Percentiles rank a stretch among this genome's conserved stretches.
Conservation (phyloP, 1,139 yeast species). For the Yamadazyma siamensis region DNA sequence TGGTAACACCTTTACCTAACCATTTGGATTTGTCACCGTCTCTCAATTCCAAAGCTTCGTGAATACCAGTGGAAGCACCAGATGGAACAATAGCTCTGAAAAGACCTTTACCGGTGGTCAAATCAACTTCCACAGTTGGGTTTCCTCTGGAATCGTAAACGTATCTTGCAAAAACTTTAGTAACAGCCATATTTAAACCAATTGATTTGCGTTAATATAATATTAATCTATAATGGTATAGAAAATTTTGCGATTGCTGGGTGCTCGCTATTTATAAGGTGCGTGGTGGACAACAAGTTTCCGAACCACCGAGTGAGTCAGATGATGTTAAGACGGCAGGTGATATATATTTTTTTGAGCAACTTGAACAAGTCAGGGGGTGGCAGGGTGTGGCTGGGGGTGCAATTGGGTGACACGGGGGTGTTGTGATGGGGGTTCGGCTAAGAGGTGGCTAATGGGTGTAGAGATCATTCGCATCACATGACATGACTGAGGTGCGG, state of each 20-base stretch:
- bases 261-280: slow-evolving; percentile 3
- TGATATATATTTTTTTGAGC: background rate
- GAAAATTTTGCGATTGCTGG: slow-evolving; percentile 1
- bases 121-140: slow-evolving; percentile 95
- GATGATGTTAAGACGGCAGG: slow-evolving; percentile 1
- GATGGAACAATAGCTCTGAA: slow-evolving; percentile 96
- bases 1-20: slow-evolving; percentile 93
- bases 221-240: too few species aligned
- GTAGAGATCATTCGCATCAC: slow-evolving; percentile 1
- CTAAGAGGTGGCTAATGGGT: too few species aligned
- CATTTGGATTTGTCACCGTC: slow-evolving; percentile 92
- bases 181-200: slow-evolving; percentile 26
- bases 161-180: slow-evolving; percentile 80
- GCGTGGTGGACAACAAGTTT: slow-evolving; percentile 9
- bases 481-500: slow-evolving; percentile 1
- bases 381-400: too few species aligned
- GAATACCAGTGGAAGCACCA: slow-evolving; percentile 95
- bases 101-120: slow-evolving; percentile 79
- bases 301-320: slow-evolving; percentile 8
- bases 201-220: too few species aligned
- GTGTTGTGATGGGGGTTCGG: too few species aligned
- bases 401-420: too few species aligned
- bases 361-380: background rate
- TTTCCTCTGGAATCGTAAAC: slow-evolving; percentile 98
- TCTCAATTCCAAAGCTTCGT: slow-evolving; percentile 94